These are phyloP conservation scores for Suillus discolor DNA, from an alignment of 768 basidiomycete species.

Conservation along the genomic window DNA sequence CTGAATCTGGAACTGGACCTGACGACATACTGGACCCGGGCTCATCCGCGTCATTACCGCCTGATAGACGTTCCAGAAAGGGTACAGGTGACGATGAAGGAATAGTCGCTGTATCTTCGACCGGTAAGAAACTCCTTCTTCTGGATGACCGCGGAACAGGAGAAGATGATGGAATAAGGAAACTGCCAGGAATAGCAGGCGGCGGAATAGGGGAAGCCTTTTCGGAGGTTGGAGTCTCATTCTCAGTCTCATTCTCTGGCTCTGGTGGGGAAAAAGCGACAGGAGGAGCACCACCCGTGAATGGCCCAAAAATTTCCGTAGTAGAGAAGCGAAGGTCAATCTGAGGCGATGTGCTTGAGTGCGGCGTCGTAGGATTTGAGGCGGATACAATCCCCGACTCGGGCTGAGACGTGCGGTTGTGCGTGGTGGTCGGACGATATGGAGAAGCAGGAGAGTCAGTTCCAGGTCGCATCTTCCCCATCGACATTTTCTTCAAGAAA, in stretches of 20 bases:
- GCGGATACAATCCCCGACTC: slow-evolving; percentile 23
- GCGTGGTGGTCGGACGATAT: slow-evolving; percentile 41
- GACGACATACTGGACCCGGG: slow-evolving; percentile 36
- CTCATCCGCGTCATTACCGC: slow-evolving; percentile 38
- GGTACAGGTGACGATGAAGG: slow-evolving; percentile 63
- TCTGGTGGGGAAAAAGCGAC: slow-evolving; percentile 28
- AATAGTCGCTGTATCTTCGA: slow-evolving; percentile 69
- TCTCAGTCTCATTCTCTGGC: slow-evolving; percentile 9
- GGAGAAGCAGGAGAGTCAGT: slow-evolving; percentile 47
- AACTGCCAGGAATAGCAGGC: slow-evolving; percentile 21
- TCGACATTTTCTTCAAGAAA: slow-evolving; percentile 98
- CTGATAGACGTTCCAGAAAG: slow-evolving; percentile 56
- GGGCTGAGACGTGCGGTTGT: slow-evolving; percentile 18
- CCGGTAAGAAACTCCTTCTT: slow-evolving; percentile 87
- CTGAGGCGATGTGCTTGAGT: slow-evolving; percentile 51
- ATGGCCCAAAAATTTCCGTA: slow-evolving; percentile 59
- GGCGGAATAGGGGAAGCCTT: slow-evolving; percentile 8
- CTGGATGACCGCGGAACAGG: slow-evolving; percentile 58
- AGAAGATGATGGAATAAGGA: slow-evolving; percentile 42
- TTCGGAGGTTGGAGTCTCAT: slow-evolving; percentile 21
- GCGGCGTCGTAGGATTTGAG: slow-evolving; percentile 31
- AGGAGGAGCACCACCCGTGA: slow-evolving; percentile 38
- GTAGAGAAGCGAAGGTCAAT: slow-evolving; percentile 76
- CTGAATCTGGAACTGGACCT: slow-evolving; percentile 48
- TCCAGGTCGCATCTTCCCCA: slow-evolving; percentile 79